phyloP scores from a whole-genome alignment of 1,284 basidiomycete genomes.

The Stereum hirsutum region DNA sequence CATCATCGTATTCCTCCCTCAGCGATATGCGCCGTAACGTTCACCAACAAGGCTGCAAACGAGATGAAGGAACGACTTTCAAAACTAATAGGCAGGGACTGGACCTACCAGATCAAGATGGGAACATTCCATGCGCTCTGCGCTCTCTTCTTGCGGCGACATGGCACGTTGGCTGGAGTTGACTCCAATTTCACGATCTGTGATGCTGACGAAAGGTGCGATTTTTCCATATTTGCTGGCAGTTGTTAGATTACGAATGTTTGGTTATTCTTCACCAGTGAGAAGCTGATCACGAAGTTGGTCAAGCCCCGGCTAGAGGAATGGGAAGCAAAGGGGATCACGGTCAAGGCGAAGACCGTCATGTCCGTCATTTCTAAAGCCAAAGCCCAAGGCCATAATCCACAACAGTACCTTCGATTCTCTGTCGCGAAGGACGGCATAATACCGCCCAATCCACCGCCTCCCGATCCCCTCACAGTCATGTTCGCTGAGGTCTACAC shows the following conservation, averaged over 20 bases:
- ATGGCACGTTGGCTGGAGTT: constrained; percentile 53
- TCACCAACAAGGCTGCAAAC: constrained; percentile 85
- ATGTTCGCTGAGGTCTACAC: constrained; percentile 52
- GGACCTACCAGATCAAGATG: constrained; percentile 54
- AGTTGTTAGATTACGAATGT: constrained; percentile 9
- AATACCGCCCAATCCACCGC: background rate
- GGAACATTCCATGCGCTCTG: constrained; percentile 86
- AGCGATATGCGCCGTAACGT: constrained; percentile 74
- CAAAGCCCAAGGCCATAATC: constrained; percentile 64
- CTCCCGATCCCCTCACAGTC: constrained; percentile 20
- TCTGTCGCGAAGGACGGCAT: no score
- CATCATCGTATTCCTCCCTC: constrained; percentile 45
- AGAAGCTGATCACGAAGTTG: constrained; percentile 60
- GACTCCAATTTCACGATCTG: constrained; percentile 77
- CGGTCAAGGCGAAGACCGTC: constrained; percentile 52
- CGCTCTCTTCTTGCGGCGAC: constrained; percentile 60
- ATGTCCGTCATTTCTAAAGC: constrained; percentile 70
- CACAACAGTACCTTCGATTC: no score
- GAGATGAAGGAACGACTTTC: constrained; percentile 78
- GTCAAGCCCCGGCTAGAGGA: constrained; percentile 48
- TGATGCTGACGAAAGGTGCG: constrained; percentile 76
- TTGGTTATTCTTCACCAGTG: constrained; percentile 18
- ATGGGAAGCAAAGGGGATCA: constrained; percentile 37
- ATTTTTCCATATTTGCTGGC: background rate
- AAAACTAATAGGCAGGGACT: constrained; percentile 61